Conservation (phyloP, 139 green algal species). For the Chlorokybus atmophyticus region DNA sequence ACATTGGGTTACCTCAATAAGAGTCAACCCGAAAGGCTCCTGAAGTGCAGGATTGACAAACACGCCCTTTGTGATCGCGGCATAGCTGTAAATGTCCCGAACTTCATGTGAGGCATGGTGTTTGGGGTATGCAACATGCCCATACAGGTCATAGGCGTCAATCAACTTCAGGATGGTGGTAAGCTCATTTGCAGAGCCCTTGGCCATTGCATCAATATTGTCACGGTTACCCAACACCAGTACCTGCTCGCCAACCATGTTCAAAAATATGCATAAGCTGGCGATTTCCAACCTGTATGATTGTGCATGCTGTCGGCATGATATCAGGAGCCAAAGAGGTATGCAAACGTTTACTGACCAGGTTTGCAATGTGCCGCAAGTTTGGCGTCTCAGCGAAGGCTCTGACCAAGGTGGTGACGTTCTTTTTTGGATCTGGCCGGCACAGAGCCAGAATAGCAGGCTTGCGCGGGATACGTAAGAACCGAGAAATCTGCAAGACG, state of each 20-base stretch:
- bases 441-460: conserved; percentile 84
- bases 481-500: conserved; percentile 43
- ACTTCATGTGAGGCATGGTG: conserved; percentile 75
- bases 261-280: neutral
- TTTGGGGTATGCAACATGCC: conserved; percentile 83
- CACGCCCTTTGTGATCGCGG: conserved; percentile 30
- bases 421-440: conserved; percentile 91
- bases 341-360: too few species aligned
- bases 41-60: conserved; percentile 39
- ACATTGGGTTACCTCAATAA: conserved; percentile 56
- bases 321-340: too few species aligned
- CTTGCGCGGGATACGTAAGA: conserved; percentile 82
- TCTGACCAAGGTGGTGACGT: conserved; percentile 78
- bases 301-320: too few species aligned
- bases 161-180: conserved; percentile 76
- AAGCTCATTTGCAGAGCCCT: conserved; percentile 57
- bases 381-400: conserved; percentile 55
- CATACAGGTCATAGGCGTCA: conserved; percentile 80
- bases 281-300: too few species aligned
- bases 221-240: conserved; percentile 88
- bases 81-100: conserved; percentile 82
- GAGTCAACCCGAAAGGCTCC: conserved; percentile 88
- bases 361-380: conserved; percentile 77
- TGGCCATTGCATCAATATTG: conserved; percentile 67
- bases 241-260: conserved; percentile 20